A percentile compares a stretch with the other conserved stretches of the same genome.
These are phyloP conservation scores for Lactifluus subvellereus DNA, from an alignment of 768 basidiomycete genomes.

Conservation along the genomic window DNA sequence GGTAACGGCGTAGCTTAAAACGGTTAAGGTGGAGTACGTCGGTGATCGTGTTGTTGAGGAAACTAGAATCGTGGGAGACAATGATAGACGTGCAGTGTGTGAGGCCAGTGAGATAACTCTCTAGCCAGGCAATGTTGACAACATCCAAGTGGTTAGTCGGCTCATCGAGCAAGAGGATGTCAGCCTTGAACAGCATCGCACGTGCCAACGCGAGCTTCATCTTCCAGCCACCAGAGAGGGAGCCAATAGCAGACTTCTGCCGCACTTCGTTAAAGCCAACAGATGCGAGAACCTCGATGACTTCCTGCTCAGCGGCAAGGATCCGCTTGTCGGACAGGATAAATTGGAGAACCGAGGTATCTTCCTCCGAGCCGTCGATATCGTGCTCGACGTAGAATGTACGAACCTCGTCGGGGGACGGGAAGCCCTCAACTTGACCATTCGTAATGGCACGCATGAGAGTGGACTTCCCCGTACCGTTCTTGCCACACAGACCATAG, in stretches of 20 bases:
- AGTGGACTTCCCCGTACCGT: conserved; percentile 96
- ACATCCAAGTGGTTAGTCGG: conserved; percentile 97
- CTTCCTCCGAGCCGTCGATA: conserved; percentile 92
- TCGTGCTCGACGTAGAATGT: conserved; percentile 99
- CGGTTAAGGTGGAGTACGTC: conserved; percentile 97
- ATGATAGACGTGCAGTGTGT: conserved; percentile 95
- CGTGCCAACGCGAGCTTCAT: conserved; percentile 98
- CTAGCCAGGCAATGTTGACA: conserved; percentile 96
- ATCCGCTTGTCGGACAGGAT: conserved; percentile 83
- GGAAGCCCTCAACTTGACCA: conserved; percentile 97
- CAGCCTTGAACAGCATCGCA: conserved; percentile 97
- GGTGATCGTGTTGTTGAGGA: conserved; percentile 98
- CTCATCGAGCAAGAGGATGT: conserved; percentile 94
- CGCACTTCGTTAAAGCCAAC: conserved; percentile 91
- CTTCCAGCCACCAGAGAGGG: conserved; percentile 98
- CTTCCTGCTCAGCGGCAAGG: conserved; percentile 59
- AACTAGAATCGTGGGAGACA: conserved; percentile 95
- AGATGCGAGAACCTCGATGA: conserved; percentile 74
- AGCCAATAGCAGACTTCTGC: conserved; percentile 80
- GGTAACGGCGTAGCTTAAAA: conserved; percentile 95
- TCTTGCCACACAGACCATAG: conserved; percentile 97
- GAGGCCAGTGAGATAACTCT: conserved; percentile 83
- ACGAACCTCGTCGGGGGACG: conserved; percentile 92
- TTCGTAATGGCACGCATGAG: conserved; percentile 92
- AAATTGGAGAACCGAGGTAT: conserved; percentile 85